Conservation (phyloP, 768 basidiomycete species). For the Trametopsis cervina region DNA sequence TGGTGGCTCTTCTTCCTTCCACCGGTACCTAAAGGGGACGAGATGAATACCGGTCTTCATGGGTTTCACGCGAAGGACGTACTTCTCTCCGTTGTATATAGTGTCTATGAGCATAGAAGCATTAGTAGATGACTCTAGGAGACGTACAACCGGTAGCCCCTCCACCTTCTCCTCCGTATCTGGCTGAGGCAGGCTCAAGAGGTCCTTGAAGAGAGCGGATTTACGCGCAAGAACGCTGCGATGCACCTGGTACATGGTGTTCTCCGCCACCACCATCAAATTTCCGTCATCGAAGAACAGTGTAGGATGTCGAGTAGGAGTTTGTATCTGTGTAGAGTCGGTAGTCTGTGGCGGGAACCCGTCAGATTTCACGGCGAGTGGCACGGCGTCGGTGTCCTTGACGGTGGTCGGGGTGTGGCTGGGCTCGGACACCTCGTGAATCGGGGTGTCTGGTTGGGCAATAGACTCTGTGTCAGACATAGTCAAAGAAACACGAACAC, state of each 20-base stretch:
- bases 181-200: conserved; percentile 6
- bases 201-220: conserved; percentile 9
- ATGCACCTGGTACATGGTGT: background rate
- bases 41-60: background rate
- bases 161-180: conserved; percentile 7
- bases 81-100: conserved; percentile 7
- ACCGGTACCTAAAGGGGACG: conserved; percentile 1
- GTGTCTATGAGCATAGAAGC: conserved; percentile 3
- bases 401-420: too few relatives aligned
- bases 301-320: too few relatives aligned
- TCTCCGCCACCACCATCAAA: conserved; percentile 6
- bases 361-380: too few relatives aligned
- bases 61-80: too few relatives aligned
- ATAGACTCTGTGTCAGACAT: too few relatives aligned
- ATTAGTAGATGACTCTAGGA: conserved; percentile 2
- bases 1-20: conserved; percentile 3
- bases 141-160: conserved; percentile 4
- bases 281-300: conserved; percentile 10
- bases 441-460: too few relatives aligned
- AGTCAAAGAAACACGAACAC: too few relatives aligned
- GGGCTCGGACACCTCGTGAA: too few relatives aligned
- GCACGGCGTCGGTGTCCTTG: too few relatives aligned
- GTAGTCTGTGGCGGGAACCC: too few relatives aligned
- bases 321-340: too few relatives aligned
- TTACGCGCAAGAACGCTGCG: conserved; percentile 5